Base-by-base conservation (phyloP, 2,329 filamentous ascomycete species). In the Amauroascus verrucosus region DNA sequence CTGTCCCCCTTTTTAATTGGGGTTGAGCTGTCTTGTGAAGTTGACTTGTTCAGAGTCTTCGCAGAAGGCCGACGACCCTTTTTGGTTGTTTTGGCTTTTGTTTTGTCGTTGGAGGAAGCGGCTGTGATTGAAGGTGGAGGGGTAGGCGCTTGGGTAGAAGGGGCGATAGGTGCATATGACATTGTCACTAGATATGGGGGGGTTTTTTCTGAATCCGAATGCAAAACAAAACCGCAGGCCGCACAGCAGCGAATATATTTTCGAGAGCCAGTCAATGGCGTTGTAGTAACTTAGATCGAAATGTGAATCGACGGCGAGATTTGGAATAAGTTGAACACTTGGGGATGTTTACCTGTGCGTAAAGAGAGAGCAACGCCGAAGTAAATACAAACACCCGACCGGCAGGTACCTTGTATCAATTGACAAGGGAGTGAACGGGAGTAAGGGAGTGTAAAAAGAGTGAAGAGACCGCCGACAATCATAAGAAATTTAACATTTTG, bases 151-250 rank as follows among this genome's bases (percentile, higher is more conserved):
- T 56, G 56, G 9, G 56, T 48, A n/a, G 57, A 55, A 14, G 58
- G 57, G n/a, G 56, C 56, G n/a, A 59, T 57, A 6, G 56, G 48
- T 45, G 58, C 51, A 52, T 56, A 59, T 26, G 58, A 59, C 58
- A 59, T 59, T 53, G 24, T 18, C 14, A 11, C 7, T 18, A 18
- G 11, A 26, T 3, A 24, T 43, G 8, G 6, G 5, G 2, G 4
- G 4, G 6, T 40, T 40, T 43, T 43, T 26, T n/a, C 18, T 45
- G 2, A 28, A 48, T 30, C 18, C 24, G 5, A 1, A 11, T 43
- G 14, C 2, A 28, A 37, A 9, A 45, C 6, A 24, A 38, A 45
- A 6, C n/a, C n/a, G 26, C 14, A 20, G 40, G 52, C 52, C 38
- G 52, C 51, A n/a, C 44, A 53, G 51, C 51, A 53, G 51, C 44